Evolutionary conservation across 176 grass and related monocot species (phyloP), one percentile per base, ranked within the genome.

Genomic region (Phyllostachys edulis): DNA sequence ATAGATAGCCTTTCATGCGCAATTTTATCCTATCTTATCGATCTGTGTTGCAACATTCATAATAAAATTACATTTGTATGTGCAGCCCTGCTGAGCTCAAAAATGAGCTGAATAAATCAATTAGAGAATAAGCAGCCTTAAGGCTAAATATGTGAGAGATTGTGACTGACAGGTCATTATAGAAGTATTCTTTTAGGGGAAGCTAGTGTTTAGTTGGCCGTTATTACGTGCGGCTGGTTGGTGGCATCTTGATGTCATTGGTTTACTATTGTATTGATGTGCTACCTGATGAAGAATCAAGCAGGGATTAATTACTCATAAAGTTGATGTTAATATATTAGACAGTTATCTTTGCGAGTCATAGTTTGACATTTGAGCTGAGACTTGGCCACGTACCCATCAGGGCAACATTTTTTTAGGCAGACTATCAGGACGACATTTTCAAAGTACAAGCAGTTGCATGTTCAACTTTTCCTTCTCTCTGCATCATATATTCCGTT

Each of bases 211-310:
- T 84, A 45, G 46, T 73, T 88, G 80, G 67, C 56, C 5, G 0
- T 39, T n/a, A 83, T 83, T 24, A 76, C 68, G 0, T 45, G 37
- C 16, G 32, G 23, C 69, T 51, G 40, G 51, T 26, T 68, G 15
- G 57, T 73, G 67, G 70, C 47, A 67, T 80, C 69, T 85, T 54
- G 79, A 12, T 78, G 21, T 59, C 47, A 39, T 36, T 87, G 51
- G 21, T 26, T 75, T 77, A 34, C 24, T 67, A 81, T 74, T 80
- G 18, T 75, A 69, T 69, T 69, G 15, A 76, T 77, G 36, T 38
- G 49, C 29, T 50, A n/a, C 71, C 63, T 69, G 42, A 70, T 59
- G 39, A 82, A 82, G 60, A 81, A 82, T 23, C 13, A 3, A 82
- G 41, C 32, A 60, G 7, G 7, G 54, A 51, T 89, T 39, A 81